phyloP scores from a whole-genome alignment of 306 rosid genomes.

The Sicyos edulis region DNA sequence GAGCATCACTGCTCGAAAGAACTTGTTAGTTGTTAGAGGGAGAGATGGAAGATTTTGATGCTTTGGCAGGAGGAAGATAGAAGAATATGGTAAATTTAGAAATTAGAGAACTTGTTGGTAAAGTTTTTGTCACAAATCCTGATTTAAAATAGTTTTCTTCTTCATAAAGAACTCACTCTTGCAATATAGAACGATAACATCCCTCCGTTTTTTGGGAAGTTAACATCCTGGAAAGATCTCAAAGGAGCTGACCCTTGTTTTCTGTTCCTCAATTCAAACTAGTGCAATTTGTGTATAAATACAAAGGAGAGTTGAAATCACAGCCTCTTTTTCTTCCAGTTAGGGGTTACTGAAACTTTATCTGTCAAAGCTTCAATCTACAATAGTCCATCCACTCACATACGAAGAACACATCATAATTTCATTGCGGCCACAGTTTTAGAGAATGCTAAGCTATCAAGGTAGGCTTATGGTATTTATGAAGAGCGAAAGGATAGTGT shows the following conservation, averaged over 20 bases:
- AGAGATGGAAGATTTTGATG: background rate
- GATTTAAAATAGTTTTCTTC: background rate
- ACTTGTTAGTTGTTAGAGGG: background rate
- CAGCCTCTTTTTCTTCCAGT: background rate
- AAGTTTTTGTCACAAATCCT: background rate
- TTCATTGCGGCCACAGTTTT: background rate
- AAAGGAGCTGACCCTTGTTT: background rate
- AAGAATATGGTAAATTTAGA: background rate
- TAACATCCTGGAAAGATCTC: background rate
- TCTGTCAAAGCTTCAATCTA: background rate
- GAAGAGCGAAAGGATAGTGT: background rate
- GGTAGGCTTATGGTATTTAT: background rate
- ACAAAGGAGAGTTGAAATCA: background rate
- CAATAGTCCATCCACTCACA: background rate
- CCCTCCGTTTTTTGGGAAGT: background rate
- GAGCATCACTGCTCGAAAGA: background rate
- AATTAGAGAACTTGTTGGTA: too few species aligned
- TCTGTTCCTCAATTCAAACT: background rate
- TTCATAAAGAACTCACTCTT: background rate
- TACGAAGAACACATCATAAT: background rate
- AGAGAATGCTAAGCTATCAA: background rate
- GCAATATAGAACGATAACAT: background rate
- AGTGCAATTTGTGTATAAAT: constrained; percentile 1
- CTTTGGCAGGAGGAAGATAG: background rate
- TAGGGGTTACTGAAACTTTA: background rate